Base-by-base conservation (phyloP, 352 stramenopile species). In the Pythium periplocum region DNA sequence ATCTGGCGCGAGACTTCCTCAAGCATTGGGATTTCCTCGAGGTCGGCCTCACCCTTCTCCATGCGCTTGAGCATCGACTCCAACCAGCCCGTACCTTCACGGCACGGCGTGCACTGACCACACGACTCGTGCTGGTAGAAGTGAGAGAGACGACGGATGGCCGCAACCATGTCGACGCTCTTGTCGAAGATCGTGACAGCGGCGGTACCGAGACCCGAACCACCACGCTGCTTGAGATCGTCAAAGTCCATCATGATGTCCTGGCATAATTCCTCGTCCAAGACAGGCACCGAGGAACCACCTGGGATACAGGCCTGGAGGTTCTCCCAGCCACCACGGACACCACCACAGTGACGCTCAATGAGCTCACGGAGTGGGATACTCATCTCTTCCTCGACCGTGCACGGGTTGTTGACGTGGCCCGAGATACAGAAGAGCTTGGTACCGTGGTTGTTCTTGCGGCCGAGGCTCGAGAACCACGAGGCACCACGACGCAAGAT, bases 51-150 rank as follows among this genome's bases (percentile, higher is more conserved):
- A 45, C 97, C 97, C 56, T 87, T 96, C 76, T 99, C 97, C 94
- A 99, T 99, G 54, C 97, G 95, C 49, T 92, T 94, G 41, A 99
- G 74, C 53, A 99, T 97, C 59, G 96, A 89, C 72, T 99, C 96
- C 67, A 99, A 86, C 95, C 95, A 99, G 31, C 83, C 87, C 45
- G 96, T 99, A 54, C 97, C 96, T 72, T 99, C 96, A 65, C 96
- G 93, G 83, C 97, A 99, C 42, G 97, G 97, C 41, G 97, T 99
- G 80, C 97, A 99, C 81, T 99, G 97, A 39, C 97, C 97, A 73
- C 97, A 99, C 59, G 94, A 99, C 76, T 99, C 97, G 78, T 99
- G 97, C 69, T 96, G 97, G 93, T 99, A 99, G 66, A 99, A 99
- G 79, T 99, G 97, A 36, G 96, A 96, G 36, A 99, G 86, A 46